These are phyloP conservation scores for Malassezia equina DNA, from an alignment of 1,284 basidiomycete species.

Conservation along the genomic window DNA sequence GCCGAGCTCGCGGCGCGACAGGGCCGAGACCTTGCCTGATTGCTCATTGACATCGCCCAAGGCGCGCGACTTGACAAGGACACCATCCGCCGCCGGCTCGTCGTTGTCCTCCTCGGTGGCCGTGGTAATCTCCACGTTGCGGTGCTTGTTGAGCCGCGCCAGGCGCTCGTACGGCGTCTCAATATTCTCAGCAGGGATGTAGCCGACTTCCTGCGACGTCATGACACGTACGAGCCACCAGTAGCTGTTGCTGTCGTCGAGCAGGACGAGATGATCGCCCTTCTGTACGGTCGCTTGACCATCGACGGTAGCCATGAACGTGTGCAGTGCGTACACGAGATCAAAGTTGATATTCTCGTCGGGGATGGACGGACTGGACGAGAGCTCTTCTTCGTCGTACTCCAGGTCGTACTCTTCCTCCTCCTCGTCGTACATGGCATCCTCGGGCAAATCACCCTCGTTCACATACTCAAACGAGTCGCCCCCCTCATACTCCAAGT, in stretches of 20 bases:
- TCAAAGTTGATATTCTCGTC: slow-evolving; percentile 49
- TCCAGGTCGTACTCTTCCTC: slow-evolving; percentile 38
- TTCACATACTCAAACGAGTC: slow-evolving; percentile 13
- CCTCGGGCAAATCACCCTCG: slow-evolving; percentile 19
- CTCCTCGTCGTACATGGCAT: slow-evolving; percentile 27
- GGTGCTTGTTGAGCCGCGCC: slow-evolving; percentile 88
- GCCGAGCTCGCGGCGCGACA: slow-evolving; percentile 36
- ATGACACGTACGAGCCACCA: slow-evolving; percentile 48
- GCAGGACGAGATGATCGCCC: slow-evolving; percentile 44
- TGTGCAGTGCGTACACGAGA: slow-evolving; percentile 47
- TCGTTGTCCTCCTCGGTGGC: slow-evolving; percentile 46
- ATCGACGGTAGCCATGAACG: slow-evolving; percentile 46
- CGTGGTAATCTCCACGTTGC: slow-evolving; percentile 67
- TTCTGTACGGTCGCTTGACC: slow-evolving; percentile 48
- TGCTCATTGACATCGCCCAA: slow-evolving; percentile 20
- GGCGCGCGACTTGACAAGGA: slow-evolving; percentile 36
- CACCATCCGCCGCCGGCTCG: slow-evolving; percentile 28
- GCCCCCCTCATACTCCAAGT: background rate
- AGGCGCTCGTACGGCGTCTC: slow-evolving; percentile 95
- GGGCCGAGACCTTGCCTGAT: slow-evolving; percentile 45
- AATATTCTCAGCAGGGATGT: slow-evolving; percentile 98
- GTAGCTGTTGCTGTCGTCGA: slow-evolving; percentile 48
- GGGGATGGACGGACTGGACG: slow-evolving; percentile 45
- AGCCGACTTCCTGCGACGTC: slow-evolving; percentile 77
- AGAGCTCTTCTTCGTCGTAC: slow-evolving; percentile 43